Base-by-base conservation (phyloP, 805 yeast species). In the Middelhovenomyces tepae region DNA sequence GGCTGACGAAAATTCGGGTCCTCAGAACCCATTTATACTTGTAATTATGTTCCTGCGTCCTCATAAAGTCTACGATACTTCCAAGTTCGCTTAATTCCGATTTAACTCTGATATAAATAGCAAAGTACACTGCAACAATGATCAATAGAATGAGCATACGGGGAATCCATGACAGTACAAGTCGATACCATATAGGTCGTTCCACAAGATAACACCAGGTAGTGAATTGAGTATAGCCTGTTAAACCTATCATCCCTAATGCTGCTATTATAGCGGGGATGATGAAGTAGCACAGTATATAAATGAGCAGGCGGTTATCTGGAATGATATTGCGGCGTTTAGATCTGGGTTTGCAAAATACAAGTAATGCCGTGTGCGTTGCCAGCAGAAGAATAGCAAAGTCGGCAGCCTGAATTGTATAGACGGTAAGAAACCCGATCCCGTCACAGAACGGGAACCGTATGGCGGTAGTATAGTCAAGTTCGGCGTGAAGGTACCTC, bases 391-490 rank as follows among this genome's bases (percentile, higher is more conserved):
- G 59, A 34, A 83, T 83, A 15, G 89, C 84, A 18, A 83, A 51
- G 55, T 86, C 96, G 1, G 85, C 83, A 15, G 93, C 94, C 55
- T 81, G 91, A 11, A 79, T 76, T 13, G 84, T 67, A 28, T 76
- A 65, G 2, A 86, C 80, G 0, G 93, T 78, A 54, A 83, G 72
- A 63, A 80, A 85, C 2, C 95, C 95, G 15, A 79, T 65, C 1
- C 72, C 71, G 46, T 75, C 71, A 43, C 78, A 73, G 45, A 78
- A 73, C n/a, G 48, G 51, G 22, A 62, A 55, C 40, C 58, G 62
- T 29, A 59, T 65, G 51, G 71, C 71, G 4, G 69, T 51, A n/a
- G 53, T 39, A 19, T 52, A 44, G 22, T 58, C 57, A 10, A 65
- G 50, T 13, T 70, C 46, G 2, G 72, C 68, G 26, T 77, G 1